A percentile compares a stretch with the other conserved stretches of the same genome.
Conservation (phyloP, 805 yeast genomes). For the Spathaspora hagerdaliae region DNA sequence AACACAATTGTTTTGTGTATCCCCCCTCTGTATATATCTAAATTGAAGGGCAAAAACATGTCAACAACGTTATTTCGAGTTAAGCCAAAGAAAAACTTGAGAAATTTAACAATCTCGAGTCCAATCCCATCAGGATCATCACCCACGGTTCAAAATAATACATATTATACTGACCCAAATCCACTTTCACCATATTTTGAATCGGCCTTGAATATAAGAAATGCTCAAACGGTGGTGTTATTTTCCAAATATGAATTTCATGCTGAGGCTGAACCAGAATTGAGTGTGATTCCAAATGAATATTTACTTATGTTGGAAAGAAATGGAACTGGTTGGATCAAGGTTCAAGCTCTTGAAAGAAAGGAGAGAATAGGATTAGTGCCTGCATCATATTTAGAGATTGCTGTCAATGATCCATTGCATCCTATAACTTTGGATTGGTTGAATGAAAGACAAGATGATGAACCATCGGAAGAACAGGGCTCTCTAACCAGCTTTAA, state of each 20-base stretch:
- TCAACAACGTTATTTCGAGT: slow-evolving; percentile 21
- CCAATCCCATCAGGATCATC: slow-evolving; percentile 10
- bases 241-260: slow-evolving; percentile 27
- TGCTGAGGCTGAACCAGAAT: slow-evolving; percentile 24
- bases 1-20: no score
- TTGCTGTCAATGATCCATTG: slow-evolving; percentile 34
- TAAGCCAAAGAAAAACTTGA: slow-evolving; percentile 23
- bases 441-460: slow-evolving; percentile 18
- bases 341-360: slow-evolving; percentile 25
- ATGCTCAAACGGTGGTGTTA: slow-evolving; percentile 18
- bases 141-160: no score
- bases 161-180: background rate
- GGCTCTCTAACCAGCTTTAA: background rate
- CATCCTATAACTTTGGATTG: slow-evolving; percentile 29
- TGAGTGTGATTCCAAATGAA: slow-evolving; percentile 23
- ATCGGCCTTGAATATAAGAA: background rate
- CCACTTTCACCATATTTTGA: background rate
- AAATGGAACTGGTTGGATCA: slow-evolving; percentile 40
- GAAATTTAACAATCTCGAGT: slow-evolving; percentile 22
- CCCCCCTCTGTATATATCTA: no score
- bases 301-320: slow-evolving; percentile 28
- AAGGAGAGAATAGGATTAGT: slow-evolving; percentile 23
- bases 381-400: slow-evolving; percentile 38
- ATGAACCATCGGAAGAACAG: no score
- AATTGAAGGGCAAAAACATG: slow-evolving; percentile 6